Conservation (phyloP, 2,329 filamentous ascomycete genomes). For the Monosporascus sp. region DNA sequence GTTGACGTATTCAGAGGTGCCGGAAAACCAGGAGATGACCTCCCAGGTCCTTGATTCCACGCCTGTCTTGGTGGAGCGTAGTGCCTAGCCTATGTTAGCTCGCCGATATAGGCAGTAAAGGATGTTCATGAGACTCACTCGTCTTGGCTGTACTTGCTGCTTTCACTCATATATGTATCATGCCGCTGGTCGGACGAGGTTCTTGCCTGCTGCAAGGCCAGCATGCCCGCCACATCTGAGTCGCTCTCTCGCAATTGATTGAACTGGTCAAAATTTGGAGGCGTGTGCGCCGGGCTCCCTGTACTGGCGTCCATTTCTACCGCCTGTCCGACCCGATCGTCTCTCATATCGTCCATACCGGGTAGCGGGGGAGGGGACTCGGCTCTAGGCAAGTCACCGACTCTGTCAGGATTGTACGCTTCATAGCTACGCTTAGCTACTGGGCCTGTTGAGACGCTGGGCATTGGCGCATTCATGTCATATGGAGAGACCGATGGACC, state of each 20-base stretch:
- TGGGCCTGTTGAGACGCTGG: slow-evolving; percentile 28
- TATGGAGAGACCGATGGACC: slow-evolving; percentile 33
- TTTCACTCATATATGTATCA: slow-evolving; percentile 56
- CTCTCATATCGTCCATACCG: slow-evolving; percentile 31
- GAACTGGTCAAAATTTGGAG: slow-evolving; percentile 39
- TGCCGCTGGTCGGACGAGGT: slow-evolving; percentile 32
- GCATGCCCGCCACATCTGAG: slow-evolving; percentile 67
- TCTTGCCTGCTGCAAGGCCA: slow-evolving; percentile 59
- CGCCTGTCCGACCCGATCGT: slow-evolving; percentile 52
- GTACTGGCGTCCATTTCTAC: slow-evolving; percentile 76
- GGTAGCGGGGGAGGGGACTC: slow-evolving; percentile 61
- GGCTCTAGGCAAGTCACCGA: slow-evolving; percentile 48
- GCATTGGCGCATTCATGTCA: slow-evolving; percentile 31
- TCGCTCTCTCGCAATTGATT: slow-evolving; percentile 57
- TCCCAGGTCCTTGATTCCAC: slow-evolving; percentile 46
- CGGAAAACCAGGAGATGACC: slow-evolving; percentile 40
- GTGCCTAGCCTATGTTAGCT: slow-evolving; percentile 32
- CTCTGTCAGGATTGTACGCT: slow-evolving; percentile 38
- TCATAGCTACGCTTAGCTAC: slow-evolving; percentile 31
- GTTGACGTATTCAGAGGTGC: slow-evolving; percentile 37
- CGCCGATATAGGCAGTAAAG: neutral
- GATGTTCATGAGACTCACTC: slow-evolving; percentile 55
- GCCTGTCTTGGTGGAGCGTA: slow-evolving; percentile 52
- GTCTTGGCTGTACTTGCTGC: slow-evolving; percentile 67
- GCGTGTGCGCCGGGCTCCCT: slow-evolving; percentile 43